Base-by-base conservation (phyloP, 176 grass and related monocot genomes). In the Hordeum marinum region DNA sequence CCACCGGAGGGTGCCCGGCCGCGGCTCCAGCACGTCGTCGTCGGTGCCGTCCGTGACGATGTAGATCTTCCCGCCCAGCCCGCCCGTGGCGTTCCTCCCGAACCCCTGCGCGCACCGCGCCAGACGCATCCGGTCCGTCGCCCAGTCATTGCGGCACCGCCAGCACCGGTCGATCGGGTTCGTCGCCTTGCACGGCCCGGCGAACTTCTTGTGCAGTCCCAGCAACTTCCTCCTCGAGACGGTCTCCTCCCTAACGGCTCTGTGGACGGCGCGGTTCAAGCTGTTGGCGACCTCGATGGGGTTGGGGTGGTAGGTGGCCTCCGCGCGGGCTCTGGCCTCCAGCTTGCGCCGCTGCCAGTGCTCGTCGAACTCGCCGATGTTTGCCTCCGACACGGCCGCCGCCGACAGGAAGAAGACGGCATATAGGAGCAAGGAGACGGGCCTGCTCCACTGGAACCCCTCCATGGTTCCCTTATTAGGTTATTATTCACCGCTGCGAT, bases 91-190 rank as follows among this genome's bases (percentile, higher is more conserved):
- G 52, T 82, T 80, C 3, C 85, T 83, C 0, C 88, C 94, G 85
- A 97, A 97, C 32, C 94, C 94, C 88, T 89, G 87, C 48, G 87
- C 94, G 84, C 94, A 97, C 40, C 45, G 79, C 6, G 90, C 89
- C 57, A 97, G 90, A 1, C 88, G 89, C 83, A 89, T 94, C 26
- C 94, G 88, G 48, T 92, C 79, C 67, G 75, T 86, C 23, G 71
- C 88, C 94, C 94, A 97, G 82, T 94, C 80, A 6, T 64, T n/a
- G 7, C 88, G 90, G 90, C 94, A 97, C 39, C 94, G 82, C 94
- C 94, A 94, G 80, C 94, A 97, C 26, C 92, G 83, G 90, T 97
- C 94, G 90, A 97, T 97, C 8, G 94, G 94, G 81, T 97, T 97
- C 66, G 94, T 97, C 76, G 92, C 94, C 20, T 2, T 0, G 90